Conservation (phyloP, 306 rosid species). For the Vigna hirtella region DNA sequence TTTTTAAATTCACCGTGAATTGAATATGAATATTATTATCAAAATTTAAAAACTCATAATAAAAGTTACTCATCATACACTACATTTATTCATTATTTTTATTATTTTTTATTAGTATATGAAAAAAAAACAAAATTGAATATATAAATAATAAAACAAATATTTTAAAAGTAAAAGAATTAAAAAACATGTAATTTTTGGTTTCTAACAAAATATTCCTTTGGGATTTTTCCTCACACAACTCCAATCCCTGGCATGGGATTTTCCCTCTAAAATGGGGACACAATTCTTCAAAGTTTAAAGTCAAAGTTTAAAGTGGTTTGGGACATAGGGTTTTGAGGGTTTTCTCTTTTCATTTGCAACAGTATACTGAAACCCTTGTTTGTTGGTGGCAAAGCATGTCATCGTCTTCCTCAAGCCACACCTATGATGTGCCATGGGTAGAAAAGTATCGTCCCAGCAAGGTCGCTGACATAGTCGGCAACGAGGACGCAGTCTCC, state of each 20-base stretch:
- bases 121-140: too few species aligned
- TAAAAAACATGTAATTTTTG: too few species aligned
- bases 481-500: constrained; percentile 88
- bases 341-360: background rate
- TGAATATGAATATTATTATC: too few species aligned
- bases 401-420: constrained; percentile 66
- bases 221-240: too few species aligned
- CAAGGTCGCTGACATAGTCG: constrained; percentile 86
- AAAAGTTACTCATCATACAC: too few species aligned
- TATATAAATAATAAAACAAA: too few species aligned
- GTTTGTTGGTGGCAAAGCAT: constrained; percentile 40
- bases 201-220: too few species aligned
- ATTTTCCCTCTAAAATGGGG: background rate
- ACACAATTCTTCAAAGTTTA: constrained; percentile 25
- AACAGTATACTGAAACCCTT: background rate
- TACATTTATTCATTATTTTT: too few species aligned
- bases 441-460: constrained; percentile 93
- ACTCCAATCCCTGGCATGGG: background rate
- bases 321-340: constrained; percentile 25
- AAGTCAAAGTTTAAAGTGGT: constrained; percentile 11
- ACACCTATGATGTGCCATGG: constrained; percentile 84
- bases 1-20: too few species aligned
- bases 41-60: too few species aligned
- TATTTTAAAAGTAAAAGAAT: too few species aligned
- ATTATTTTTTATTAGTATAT: too few species aligned